Evolutionary conservation across 2,329 filamentous ascomycete genomes (phyloP).

Genomic region (Cryphonectria nitschkei): DNA sequence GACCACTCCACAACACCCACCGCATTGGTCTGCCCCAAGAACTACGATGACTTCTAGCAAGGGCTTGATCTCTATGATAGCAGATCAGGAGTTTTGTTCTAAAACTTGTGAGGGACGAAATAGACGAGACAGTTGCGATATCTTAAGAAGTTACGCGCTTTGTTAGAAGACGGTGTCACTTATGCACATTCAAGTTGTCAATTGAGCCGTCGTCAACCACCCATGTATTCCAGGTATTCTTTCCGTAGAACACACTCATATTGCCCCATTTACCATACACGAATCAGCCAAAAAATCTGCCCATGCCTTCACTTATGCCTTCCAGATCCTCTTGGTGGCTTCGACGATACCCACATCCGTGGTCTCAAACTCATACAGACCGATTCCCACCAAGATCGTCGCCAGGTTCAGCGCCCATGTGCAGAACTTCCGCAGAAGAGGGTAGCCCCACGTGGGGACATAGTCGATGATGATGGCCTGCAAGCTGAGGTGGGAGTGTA

Average conservation of each 20-base stretch:
- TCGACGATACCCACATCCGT: constrained; percentile 96
- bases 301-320: constrained; percentile 59
- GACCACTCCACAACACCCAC: no score
- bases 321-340: constrained; percentile 87
- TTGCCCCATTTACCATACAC: background rate
- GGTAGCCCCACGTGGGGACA: constrained; percentile 73
- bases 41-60: background rate
- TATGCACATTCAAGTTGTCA: background rate
- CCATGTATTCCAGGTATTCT: background rate
- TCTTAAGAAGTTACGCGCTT: background rate
- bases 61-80: background rate
- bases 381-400: constrained; percentile 81
- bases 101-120: no score
- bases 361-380: constrained; percentile 98
- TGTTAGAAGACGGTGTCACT: background rate
- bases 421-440: constrained; percentile 66
- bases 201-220: background rate
- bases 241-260: background rate
- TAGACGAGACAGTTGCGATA: no score
- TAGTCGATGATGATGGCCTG: constrained; percentile 92
- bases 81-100: background rate
- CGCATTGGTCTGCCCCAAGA: no score
- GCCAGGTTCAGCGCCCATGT: constrained; percentile 79
- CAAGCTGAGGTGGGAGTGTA: constrained; percentile 97
- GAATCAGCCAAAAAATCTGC: background rate